A percentile compares a stretch with the other conserved stretches of the same genome.
Conservation (phyloP, 768 basidiomycete genomes). For the Candolleomyces aberdarensis region DNA sequence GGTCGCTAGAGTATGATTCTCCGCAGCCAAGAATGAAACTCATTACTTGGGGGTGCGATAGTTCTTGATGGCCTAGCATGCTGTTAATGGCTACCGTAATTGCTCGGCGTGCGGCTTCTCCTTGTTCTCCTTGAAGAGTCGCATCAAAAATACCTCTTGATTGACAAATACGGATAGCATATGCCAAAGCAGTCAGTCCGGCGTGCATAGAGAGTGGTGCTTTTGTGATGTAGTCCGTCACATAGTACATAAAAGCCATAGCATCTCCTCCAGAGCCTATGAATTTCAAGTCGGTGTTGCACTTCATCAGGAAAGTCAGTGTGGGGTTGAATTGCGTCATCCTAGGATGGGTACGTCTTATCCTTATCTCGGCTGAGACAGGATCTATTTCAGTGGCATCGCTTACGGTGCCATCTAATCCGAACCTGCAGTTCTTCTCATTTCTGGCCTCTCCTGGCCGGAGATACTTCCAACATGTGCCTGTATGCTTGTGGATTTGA, state of each 20-base stretch:
- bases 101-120: slow-evolving; percentile 2
- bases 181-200: not conserved
- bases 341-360: not conserved
- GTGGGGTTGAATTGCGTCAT: not conserved
- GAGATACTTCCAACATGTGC: not conserved
- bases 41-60: slow-evolving; percentile 27
- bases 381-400: not conserved
- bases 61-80: slow-evolving; percentile 18
- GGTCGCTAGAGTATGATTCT: slow-evolving; percentile 11
- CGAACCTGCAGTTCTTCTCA: not conserved
- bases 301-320: not conserved
- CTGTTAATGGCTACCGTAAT: slow-evolving; percentile 22
- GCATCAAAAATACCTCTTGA: slow-evolving; percentile 4
- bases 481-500: not conserved
- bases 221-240: not conserved
- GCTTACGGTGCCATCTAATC: not conserved
- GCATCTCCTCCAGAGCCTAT: not conserved
- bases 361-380: not conserved
- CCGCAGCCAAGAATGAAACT: slow-evolving; percentile 23
- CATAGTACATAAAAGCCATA: not conserved
- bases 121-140: slow-evolving; percentile 1
- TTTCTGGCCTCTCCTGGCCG: not conserved
- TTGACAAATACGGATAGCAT: not conserved
- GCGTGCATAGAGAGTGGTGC: not conserved
- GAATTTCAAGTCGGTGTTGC: not conserved